A percentile compares a stretch with the other conserved stretches of the same genome.
Conservation (phyloP, 2,329 filamentous ascomycete genomes). For the Aspergillus sp. region DNA sequence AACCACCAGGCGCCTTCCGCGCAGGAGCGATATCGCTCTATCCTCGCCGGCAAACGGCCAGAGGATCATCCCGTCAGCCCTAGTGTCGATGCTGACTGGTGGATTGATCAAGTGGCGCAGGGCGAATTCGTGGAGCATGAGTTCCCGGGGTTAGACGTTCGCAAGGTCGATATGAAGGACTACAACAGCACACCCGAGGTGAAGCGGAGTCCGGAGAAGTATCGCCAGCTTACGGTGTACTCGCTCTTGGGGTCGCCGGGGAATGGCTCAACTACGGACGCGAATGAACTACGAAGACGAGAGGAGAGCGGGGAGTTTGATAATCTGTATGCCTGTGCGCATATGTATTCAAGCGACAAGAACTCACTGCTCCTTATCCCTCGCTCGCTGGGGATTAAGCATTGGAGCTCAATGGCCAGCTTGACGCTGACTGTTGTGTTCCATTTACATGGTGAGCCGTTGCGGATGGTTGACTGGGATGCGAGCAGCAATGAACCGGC, state of each 20-base stretch:
- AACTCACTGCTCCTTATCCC: slow-evolving; percentile 59
- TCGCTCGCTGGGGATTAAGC: slow-evolving; percentile 51
- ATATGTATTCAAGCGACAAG: slow-evolving; percentile 61
- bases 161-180: slow-evolving; percentile 57
- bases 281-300: slow-evolving; percentile 21
- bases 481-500: neutral
- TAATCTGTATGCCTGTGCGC: slow-evolving; percentile 62
- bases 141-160: slow-evolving; percentile 52
- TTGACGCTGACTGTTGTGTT: slow-evolving; percentile 55
- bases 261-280: slow-evolving; percentile 28
- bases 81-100: slow-evolving; percentile 43
- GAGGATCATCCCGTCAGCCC: slow-evolving; percentile 41
- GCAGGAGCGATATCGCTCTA: slow-evolving; percentile 34
- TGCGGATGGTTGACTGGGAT: slow-evolving; percentile 49
- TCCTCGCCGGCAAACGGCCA: slow-evolving; percentile 35
- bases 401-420: slow-evolving; percentile 51
- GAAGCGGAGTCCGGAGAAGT: slow-evolving; percentile 36
- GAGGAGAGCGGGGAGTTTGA: slow-evolving; percentile 44
- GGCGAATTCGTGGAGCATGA: slow-evolving; percentile 33
- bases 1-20: slow-evolving; percentile 36
- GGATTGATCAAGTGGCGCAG: slow-evolving; percentile 33
- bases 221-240: slow-evolving; percentile 54
- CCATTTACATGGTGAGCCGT: slow-evolving; percentile 46
- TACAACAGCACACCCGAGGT: slow-evolving; percentile 46
- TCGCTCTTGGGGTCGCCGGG: slow-evolving; percentile 48